Evolutionary conservation across 1,284 basidiomycete species (phyloP).

Genomic region (Heterobasidion irregulare): DNA sequence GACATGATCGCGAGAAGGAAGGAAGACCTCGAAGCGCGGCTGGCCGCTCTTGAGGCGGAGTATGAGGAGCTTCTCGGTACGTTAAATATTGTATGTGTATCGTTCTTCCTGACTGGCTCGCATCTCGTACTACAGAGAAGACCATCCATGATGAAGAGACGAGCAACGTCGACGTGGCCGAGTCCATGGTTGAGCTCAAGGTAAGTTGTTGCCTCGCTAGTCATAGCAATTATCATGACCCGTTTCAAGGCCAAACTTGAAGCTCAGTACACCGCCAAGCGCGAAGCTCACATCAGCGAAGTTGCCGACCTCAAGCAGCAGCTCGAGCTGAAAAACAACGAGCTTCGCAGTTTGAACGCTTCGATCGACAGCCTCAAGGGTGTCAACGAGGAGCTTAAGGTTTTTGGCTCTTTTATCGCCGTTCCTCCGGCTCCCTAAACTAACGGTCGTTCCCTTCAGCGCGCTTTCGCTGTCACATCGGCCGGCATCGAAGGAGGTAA

Average conservation of each 20-base stretch:
- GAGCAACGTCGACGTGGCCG: slow-evolving; percentile 70
- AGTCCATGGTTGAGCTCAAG: slow-evolving; percentile 87
- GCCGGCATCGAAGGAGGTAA: slow-evolving; percentile 95
- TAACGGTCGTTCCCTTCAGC: slow-evolving; percentile 37
- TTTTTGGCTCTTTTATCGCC: slow-evolving; percentile 24
- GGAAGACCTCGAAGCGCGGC: slow-evolving; percentile 83
- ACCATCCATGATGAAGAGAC: slow-evolving; percentile 79
- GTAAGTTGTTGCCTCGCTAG: slow-evolving; percentile 31
- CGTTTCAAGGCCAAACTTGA: slow-evolving; percentile 78
- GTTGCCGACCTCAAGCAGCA: slow-evolving; percentile 88
- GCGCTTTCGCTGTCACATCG: slow-evolving; percentile 93
- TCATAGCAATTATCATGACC: slow-evolving; percentile 6
- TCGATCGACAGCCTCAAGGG: slow-evolving; percentile 92
- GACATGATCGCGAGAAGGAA: slow-evolving; percentile 79
- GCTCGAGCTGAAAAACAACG: slow-evolving; percentile 80
- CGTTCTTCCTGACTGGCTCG: slow-evolving; percentile 5
- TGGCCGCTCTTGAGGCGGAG: slow-evolving; percentile 80
- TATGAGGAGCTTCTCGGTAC: slow-evolving; percentile 93
- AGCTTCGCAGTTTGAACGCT: slow-evolving; percentile 79
- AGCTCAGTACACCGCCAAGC: slow-evolving; percentile 86
- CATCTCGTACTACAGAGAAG: slow-evolving; percentile 49
- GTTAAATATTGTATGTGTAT: slow-evolving; percentile 5
- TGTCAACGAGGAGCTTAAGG: slow-evolving; percentile 97
- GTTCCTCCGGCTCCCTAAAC: slow-evolving; percentile 4
- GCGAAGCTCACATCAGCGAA: slow-evolving; percentile 84